phyloP scores from a whole-genome alignment of 2,329 filamentous ascomycete species.

The Alternaria burnsii region DNA sequence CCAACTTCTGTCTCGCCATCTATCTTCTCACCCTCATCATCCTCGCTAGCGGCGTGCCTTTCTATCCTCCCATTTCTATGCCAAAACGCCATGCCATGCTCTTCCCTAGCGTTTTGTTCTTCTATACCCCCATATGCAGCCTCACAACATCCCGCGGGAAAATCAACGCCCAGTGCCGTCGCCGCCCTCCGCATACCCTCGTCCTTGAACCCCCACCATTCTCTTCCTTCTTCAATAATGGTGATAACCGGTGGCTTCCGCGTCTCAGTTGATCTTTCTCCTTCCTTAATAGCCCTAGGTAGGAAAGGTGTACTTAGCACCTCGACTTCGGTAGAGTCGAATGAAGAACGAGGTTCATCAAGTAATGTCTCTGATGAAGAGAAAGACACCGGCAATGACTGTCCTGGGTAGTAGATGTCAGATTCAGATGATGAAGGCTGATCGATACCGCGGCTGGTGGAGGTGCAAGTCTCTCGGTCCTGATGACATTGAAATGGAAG shows the following conservation, averaged over 20 bases:
- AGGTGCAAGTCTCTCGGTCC: not conserved
- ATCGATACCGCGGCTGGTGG: fast-evolving
- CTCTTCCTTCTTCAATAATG: not conserved
- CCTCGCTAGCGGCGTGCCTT: not conserved
- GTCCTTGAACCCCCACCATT: not conserved
- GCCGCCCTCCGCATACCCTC: not conserved
- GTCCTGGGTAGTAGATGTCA: not conserved
- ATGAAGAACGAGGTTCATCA: fast-evolving
- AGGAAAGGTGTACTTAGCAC: not conserved
- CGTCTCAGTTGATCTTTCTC: not conserved
- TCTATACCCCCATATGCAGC: not conserved
- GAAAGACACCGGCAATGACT: not conserved
- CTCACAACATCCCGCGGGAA: not conserved
- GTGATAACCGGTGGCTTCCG: fast-evolving
- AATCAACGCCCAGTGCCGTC: not conserved
- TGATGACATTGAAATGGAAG: not conserved
- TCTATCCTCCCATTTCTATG: not conserved
- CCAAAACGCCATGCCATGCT: not conserved
- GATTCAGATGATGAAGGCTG: not conserved
- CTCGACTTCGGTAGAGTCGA: not conserved
- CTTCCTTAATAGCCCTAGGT: not conserved
- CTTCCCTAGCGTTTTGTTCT: no score
- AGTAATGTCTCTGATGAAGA: not conserved
- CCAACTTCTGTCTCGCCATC: no score
- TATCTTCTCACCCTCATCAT: not conserved